Conservation (phyloP, 371 early-diverging fungal species). For the Zychaea mexicana region DNA sequence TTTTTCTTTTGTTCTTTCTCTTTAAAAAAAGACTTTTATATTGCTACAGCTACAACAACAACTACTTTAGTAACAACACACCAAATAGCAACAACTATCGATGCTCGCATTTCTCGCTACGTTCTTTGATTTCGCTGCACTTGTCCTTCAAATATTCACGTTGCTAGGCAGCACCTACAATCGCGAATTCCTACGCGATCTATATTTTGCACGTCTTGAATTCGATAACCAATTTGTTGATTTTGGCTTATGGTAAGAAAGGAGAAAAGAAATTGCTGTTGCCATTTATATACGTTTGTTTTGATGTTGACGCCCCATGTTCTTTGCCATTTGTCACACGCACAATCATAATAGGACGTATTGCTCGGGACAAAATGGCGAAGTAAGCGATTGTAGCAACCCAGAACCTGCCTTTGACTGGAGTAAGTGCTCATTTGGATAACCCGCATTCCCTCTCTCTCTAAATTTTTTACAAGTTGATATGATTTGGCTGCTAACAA, state of each 20-base stretch:
- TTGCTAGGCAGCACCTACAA: constrained; percentile 46
- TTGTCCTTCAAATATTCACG: constrained; percentile 45
- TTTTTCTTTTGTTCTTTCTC: neutral
- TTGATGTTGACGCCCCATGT: neutral
- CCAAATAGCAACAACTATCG: neutral
- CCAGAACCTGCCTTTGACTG: constrained; percentile 45
- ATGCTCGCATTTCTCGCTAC: constrained; percentile 34
- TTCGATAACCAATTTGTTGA: constrained; percentile 21
- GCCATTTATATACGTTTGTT: neutral
- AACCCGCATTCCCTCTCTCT: no score
- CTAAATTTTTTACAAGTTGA: neutral
- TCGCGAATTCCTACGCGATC: constrained; percentile 34
- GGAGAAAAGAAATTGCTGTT: no score
- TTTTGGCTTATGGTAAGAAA: constrained; percentile 48
- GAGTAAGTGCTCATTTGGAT: no score
- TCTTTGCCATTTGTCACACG: neutral
- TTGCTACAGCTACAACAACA: no score
- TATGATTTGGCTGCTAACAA: no score
- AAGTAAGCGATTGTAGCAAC: constrained; percentile 26
- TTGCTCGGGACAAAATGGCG: constrained; percentile 30
- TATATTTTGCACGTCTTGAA: constrained; percentile 40
- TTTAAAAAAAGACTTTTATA: neutral
- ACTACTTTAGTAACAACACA: neutral
- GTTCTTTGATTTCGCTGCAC: constrained; percentile 47
- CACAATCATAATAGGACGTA: constrained; percentile 26